Base-by-base conservation (phyloP, 2,329 filamentous ascomycete species). In the Pseudogymnoascus sp. region DNA sequence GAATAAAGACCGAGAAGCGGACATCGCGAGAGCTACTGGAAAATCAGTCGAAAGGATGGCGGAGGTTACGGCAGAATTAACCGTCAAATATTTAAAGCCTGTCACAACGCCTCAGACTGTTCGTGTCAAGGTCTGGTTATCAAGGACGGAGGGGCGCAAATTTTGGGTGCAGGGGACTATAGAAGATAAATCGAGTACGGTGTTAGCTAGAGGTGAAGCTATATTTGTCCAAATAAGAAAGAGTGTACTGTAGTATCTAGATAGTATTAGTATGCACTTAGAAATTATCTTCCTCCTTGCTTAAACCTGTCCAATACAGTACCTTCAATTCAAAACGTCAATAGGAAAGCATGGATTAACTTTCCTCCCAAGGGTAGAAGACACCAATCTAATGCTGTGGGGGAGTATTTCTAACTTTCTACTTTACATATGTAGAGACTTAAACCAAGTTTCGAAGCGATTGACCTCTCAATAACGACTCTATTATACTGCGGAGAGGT, bases 81-180 rank as follows among this genome's bases (percentile, higher is more conserved):
- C 38, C 8, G n/a, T 62, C 28, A 64, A 50, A 37, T 64, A 64
- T 42, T 28, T 62, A 12, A 62, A 62, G 60, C 25, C 60, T 2
- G 60, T 62, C 35, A 7, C 31, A 18, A 64, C 63, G n/a, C 63
- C 59, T 16, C 63, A 62, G 33, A 64, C 14, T n/a, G 63, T 64
- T 7, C 18, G 44, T 5, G 63, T 64, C 5, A 62, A 21, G 10
- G 63, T 47, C 25, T 31, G 25, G 63, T 59, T 62, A 31, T 50
- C 44, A 16, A 47, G 61, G 25, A 21, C 25, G 4, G 60, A 37
- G 5, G 63, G 63, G 18, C 38, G 63, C 59, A 64, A 64, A 23
- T 38, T 60, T 37, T 60, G 56, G 56, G 14, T 60, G 10, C 10
- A 60, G 31, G 56, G 56, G 28, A 60, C 56, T 16, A 60, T 60